A percentile compares a stretch with the other conserved stretches of the same genome.
Evolutionary conservation across 208 protist genomes (phyloP).

Genomic region (Crithidia brevicula): DNA sequence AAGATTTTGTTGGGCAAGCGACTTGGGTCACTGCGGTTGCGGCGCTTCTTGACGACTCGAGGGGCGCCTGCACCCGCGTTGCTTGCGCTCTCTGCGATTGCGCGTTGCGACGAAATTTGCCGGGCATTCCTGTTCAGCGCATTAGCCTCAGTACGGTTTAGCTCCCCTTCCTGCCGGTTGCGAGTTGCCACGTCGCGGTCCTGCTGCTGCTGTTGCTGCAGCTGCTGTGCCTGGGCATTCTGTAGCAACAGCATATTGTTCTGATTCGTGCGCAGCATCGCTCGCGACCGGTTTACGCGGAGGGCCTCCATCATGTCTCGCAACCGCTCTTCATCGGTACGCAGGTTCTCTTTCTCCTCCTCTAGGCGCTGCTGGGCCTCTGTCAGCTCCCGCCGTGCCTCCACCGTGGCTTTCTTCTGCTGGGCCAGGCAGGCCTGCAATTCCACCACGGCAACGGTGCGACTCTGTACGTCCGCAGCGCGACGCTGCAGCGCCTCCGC

Average conservation of each 20-base stretch:
- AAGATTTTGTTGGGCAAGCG: conserved; percentile 34
- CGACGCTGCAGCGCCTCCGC: conserved; percentile 39
- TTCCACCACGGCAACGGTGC: conserved; percentile 33
- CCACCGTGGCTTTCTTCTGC: conserved; percentile 31
- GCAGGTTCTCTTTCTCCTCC: conserved; percentile 56
- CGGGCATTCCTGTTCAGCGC: no score
- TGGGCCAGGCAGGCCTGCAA: conserved; percentile 36
- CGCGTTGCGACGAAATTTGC: no score
- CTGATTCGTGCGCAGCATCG: conserved; percentile 15
- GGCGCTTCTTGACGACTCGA: conserved; percentile 2
- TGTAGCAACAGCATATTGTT: background rate
- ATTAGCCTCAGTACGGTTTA: no score
- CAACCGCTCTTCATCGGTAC: conserved; percentile 48
- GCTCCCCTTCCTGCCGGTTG: background rate
- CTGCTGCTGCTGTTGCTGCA: background rate
- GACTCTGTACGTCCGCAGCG: conserved; percentile 54
- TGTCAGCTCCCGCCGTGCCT: conserved; percentile 43
- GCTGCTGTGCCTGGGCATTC: background rate
- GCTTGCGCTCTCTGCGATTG: no score
- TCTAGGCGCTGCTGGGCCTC: conserved; percentile 42
- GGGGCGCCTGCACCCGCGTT: no score
- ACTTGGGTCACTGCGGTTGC: conserved; percentile 16
- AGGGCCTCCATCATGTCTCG: conserved; percentile 56
- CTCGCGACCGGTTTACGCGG: conserved; percentile 37
- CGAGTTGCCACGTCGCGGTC: background rate